A percentile compares a stretch with the other conserved stretches of the same genome.
These are phyloP conservation scores for Heracleum sosnowskyi DNA, from an alignment of 129 eudicot genomes.

Conservation along the genomic window DNA sequence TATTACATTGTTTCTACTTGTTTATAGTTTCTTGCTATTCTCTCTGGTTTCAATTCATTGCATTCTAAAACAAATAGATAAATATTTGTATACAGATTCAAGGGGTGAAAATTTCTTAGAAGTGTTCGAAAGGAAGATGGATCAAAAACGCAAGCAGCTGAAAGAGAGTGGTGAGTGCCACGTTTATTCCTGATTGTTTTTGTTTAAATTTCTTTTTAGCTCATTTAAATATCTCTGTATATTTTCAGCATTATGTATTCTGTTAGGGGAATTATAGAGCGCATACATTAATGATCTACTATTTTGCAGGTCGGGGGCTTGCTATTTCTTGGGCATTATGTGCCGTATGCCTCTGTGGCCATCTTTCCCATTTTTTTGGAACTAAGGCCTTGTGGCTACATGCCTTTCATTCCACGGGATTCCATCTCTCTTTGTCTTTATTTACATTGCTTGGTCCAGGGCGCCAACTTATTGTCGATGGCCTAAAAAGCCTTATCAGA, in stretches of 20 bases:
- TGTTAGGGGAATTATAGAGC: neutral
- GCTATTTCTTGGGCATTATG: conserved; percentile 97
- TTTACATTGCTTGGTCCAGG: conserved; percentile 94
- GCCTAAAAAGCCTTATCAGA: conserved; percentile 75
- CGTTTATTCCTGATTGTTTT: neutral
- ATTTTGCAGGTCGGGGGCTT: conserved; percentile 78
- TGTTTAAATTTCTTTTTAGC: neutral
- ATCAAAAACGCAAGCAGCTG: conserved; percentile 65
- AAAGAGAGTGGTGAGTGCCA: conserved; percentile 73
- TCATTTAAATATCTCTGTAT: neutral
- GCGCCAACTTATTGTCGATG: conserved; percentile 84
- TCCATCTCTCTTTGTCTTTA: conserved; percentile 74
- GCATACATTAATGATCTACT: neutral
- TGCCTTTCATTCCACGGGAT: conserved; percentile 84
- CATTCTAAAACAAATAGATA: conserved; percentile 7
- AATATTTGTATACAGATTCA: conserved; percentile 47
- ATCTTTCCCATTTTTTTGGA: conserved; percentile 89
- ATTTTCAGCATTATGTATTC: neutral
- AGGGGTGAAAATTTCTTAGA: conserved; percentile 59
- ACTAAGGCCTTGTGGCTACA: conserved; percentile 87
- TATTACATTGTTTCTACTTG: neutral
- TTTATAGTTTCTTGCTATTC: neutral
- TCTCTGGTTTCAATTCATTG: neutral
- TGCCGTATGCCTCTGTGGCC: conserved; percentile 95
- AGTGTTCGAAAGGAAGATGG: conserved; percentile 83